Conservation (phyloP, 768 basidiomycete genomes). For the Suillus brevipes region DNA sequence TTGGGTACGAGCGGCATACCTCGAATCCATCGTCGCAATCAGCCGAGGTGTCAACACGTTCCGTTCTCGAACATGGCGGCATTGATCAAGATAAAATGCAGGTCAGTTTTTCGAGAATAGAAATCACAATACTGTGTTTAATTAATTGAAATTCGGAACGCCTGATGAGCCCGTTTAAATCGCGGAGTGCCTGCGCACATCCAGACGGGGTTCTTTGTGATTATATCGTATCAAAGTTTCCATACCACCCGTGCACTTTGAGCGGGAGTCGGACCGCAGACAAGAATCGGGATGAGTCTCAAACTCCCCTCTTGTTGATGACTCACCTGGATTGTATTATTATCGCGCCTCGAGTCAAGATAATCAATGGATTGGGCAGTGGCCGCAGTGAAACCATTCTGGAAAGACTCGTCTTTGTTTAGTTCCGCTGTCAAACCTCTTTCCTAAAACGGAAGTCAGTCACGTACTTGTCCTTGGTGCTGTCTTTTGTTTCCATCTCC, state of each 20-base stretch:
- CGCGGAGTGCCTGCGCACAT: slow-evolving; percentile 27
- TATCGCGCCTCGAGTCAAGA: background rate
- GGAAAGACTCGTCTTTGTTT: slow-evolving; percentile 6
- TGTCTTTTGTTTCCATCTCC: slow-evolving; percentile 2
- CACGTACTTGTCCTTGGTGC: background rate
- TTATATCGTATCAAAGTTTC: slow-evolving; percentile 30
- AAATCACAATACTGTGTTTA: background rate
- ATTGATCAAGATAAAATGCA: slow-evolving; percentile 51
- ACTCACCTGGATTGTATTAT: background rate
- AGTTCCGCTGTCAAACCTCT: slow-evolving; percentile 8
- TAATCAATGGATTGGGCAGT: background rate
- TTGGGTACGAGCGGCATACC: slow-evolving; percentile 39
- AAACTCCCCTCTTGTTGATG: background rate
- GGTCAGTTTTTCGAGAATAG: slow-evolving; percentile 13
- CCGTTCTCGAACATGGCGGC: slow-evolving; percentile 37
- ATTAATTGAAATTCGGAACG: slow-evolving; percentile 3
- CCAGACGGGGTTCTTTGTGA: slow-evolving; percentile 36
- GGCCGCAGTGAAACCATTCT: background rate
- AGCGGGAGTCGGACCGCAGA: slow-evolving; percentile 37
- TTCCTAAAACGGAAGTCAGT: background rate
- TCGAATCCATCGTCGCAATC: slow-evolving; percentile 41
- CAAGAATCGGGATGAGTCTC: background rate
- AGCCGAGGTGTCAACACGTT: slow-evolving; percentile 41
- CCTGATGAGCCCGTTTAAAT: slow-evolving; percentile 42
- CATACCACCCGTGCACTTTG: slow-evolving; percentile 32